Evolutionary conservation across 78 protist genomes (phyloP).

Genomic region (Cyanophora paradoxa): DNA sequence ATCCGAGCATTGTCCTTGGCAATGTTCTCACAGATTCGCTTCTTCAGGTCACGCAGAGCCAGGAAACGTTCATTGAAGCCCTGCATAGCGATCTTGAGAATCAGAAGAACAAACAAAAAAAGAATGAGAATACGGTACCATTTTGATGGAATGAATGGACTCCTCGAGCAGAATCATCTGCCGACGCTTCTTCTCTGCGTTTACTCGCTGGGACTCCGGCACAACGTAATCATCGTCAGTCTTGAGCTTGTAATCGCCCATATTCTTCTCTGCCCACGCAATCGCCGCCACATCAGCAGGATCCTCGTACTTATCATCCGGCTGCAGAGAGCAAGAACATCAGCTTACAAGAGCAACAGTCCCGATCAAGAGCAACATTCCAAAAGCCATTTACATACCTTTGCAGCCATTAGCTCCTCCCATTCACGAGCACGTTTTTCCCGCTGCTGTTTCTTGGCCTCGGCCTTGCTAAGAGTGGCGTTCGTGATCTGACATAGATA

Average conservation of each 20-base stretch:
- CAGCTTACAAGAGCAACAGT: too few relatives aligned
- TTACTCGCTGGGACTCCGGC: constrained; percentile 51
- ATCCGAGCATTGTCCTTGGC: constrained; percentile 1
- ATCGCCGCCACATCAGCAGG: constrained; percentile 40
- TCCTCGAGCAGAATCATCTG: constrained; percentile 58
- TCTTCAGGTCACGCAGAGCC: constrained; percentile 52
- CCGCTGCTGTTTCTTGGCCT: too few relatives aligned
- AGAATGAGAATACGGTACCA: background rate
- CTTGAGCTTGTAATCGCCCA: constrained; percentile 63
- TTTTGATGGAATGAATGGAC: constrained; percentile 28
- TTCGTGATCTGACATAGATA: too few relatives aligned
- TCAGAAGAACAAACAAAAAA: background rate
- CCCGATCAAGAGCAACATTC: too few relatives aligned
- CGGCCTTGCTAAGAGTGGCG: too few relatives aligned
- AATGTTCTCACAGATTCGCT: constrained; percentile 16
- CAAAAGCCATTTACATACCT: too few relatives aligned
- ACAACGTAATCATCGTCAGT: constrained; percentile 47
- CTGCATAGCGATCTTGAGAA: background rate
- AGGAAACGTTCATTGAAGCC: constrained; percentile 53
- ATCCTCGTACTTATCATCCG: constrained; percentile 39
- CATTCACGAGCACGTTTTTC: background rate
- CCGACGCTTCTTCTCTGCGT: constrained; percentile 54
- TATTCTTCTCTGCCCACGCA: constrained; percentile 21
- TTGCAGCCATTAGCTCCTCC: constrained; percentile 12
- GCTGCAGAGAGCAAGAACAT: background rate